Conservation (phyloP, 108 stramenopile genomes). For the Skeletonema potamos region DNA sequence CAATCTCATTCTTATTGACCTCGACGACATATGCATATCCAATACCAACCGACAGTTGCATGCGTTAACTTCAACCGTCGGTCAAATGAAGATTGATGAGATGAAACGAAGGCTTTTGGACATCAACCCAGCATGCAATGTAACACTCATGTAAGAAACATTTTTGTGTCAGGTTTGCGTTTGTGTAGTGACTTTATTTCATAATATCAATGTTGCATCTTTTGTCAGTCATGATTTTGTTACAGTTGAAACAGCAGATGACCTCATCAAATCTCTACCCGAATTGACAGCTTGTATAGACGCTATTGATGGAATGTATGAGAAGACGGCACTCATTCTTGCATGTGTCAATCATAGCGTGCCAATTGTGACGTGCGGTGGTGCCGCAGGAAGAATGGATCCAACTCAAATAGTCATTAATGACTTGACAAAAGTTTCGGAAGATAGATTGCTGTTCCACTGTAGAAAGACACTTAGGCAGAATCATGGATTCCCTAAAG, state of each 20-base stretch:
- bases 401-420: conserved; percentile 66
- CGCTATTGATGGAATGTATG: conserved; percentile 73
- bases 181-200: too few relatives aligned
- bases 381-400: conserved; percentile 80
- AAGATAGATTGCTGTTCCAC: conserved; percentile 58
- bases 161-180: too few relatives aligned
- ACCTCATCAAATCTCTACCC: conserved; percentile 44
- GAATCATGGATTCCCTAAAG: conserved; percentile 66
- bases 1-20: conserved; percentile 67
- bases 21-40: conserved; percentile 84
- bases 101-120: conserved; percentile 61
- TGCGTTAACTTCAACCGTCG: conserved; percentile 58
- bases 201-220: background rate
- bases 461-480: conserved; percentile 72
- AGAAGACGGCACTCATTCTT: conserved; percentile 73
- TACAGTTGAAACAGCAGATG: conserved; percentile 64
- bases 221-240: conserved; percentile 5
- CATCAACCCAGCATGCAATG: conserved; percentile 74
- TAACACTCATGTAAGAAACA: conserved; percentile 62
- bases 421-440: conserved; percentile 62
- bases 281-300: conserved; percentile 63
- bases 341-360: conserved; percentile 56
- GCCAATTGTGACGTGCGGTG: conserved; percentile 83
- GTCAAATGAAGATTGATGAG: conserved; percentile 77
- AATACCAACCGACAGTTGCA: conserved; percentile 89